phyloP scores from a whole-genome alignment of 352 stramenopile species.

The Globisporangium alternatum region DNA sequence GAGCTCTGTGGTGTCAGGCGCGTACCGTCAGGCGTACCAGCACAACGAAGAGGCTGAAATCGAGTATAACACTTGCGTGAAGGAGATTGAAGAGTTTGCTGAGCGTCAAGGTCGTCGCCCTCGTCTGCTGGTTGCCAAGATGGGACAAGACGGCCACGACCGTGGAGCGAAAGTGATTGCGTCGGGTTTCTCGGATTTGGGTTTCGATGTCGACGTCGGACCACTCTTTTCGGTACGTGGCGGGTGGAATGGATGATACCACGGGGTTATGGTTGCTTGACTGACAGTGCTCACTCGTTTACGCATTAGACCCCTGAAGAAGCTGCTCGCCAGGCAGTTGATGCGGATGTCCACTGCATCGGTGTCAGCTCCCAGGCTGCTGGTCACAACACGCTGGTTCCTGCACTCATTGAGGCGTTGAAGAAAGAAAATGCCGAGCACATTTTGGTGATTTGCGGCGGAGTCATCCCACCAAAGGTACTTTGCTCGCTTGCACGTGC shows the following conservation, averaged over 20 bases:
- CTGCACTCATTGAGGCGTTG: slow-evolving; percentile 90
- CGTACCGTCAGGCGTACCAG: slow-evolving; percentile 53
- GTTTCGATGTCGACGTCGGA: slow-evolving; percentile 97
- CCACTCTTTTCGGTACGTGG: slow-evolving; percentile 90
- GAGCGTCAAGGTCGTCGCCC: slow-evolving; percentile 90
- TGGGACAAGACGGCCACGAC: slow-evolving; percentile 97
- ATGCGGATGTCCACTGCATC: slow-evolving; percentile 95
- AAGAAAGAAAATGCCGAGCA: slow-evolving; percentile 90
- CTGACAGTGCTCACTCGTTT: neutral
- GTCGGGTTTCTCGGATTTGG: slow-evolving; percentile 94
- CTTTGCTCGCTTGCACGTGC: neutral
- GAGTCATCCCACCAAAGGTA: slow-evolving; percentile 92
- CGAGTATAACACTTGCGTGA: slow-evolving; percentile 89
- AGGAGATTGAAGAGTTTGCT: slow-evolving; percentile 92
- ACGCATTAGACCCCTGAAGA: slow-evolving; percentile 46
- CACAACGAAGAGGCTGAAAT: slow-evolving; percentile 59
- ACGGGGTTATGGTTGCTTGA: neutral
- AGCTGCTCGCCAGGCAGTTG: slow-evolving; percentile 79
- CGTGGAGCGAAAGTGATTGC: slow-evolving; percentile 97
- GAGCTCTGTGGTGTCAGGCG: slow-evolving; percentile 57
- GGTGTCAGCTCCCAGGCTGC: slow-evolving; percentile 91
- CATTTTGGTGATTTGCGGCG: slow-evolving; percentile 94
- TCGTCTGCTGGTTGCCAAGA: slow-evolving; percentile 95
- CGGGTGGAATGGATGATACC: neutral
- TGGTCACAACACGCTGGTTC: slow-evolving; percentile 95